Evolutionary conservation across 2,329 filamentous ascomycete genomes (phyloP).

Genomic region (Bipolaris cookei): DNA sequence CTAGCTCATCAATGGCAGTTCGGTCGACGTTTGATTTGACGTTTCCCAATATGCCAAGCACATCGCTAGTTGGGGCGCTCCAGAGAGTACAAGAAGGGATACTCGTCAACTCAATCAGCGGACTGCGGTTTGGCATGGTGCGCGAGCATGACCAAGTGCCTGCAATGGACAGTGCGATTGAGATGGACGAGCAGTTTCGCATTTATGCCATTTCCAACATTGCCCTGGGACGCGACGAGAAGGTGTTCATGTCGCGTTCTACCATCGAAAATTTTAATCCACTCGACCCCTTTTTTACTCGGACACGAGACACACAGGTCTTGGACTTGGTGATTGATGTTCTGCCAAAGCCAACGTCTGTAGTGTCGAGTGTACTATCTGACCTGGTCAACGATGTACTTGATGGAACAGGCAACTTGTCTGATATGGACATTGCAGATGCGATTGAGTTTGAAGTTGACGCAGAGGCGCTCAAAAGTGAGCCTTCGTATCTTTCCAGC

Average conservation of each 20-base stretch:
- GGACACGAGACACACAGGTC: conserved; percentile 73
- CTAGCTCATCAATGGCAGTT: conserved; percentile 73
- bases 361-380: conserved; percentile 24
- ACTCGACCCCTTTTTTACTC: conserved; percentile 82
- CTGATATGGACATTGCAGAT: conserved; percentile 30
- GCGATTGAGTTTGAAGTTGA: conserved; percentile 36
- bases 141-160: conserved; percentile 60
- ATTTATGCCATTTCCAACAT: conserved; percentile 83
- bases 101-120: conserved; percentile 65
- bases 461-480: conserved; percentile 29
- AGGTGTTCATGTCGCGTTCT: conserved; percentile 78
- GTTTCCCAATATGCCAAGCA: conserved; percentile 64
- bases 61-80: conserved; percentile 56
- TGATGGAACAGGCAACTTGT: conserved; percentile 33
- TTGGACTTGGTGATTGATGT: conserved; percentile 75
- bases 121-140: conserved; percentile 70
- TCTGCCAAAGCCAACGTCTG: conserved; percentile 32
- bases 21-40: conserved; percentile 75
- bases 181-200: conserved; percentile 61
- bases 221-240: conserved; percentile 84
- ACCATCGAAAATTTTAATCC: conserved; percentile 71
- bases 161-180: conserved; percentile 40
- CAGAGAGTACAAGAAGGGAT: conserved; percentile 66
- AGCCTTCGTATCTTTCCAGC: conserved; percentile 42
- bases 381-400: conserved; percentile 33